These are phyloP conservation scores for Croton setiger DNA, from an alignment of 441 rosid genomes.

Conservation along the genomic window DNA sequence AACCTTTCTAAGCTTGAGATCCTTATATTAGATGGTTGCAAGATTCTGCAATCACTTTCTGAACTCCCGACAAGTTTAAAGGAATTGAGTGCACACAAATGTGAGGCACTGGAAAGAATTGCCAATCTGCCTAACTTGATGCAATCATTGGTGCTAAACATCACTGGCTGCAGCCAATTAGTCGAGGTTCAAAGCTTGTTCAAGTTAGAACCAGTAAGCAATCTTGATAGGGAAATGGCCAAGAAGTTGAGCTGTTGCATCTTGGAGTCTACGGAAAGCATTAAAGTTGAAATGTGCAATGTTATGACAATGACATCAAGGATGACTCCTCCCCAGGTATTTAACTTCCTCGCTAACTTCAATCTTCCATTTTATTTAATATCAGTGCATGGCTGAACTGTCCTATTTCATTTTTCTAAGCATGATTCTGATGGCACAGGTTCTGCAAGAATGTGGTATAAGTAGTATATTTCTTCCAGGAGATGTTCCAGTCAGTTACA, in stretches of 20 bases:
- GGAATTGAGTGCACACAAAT: slow-evolving; percentile 15
- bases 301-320: slow-evolving; percentile 14
- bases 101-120: slow-evolving; percentile 16
- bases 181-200: slow-evolving; percentile 17
- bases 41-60: slow-evolving; percentile 18
- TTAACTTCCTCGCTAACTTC: neutral
- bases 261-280: neutral
- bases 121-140: slow-evolving; percentile 9
- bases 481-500: slow-evolving; percentile 23
- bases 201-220: slow-evolving; percentile 11
- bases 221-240: slow-evolving; percentile 3
- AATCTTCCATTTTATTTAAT: neutral
- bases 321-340: slow-evolving; percentile 20
- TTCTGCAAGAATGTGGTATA: slow-evolving; percentile 18
- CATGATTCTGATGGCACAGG: slow-evolving; percentile 15
- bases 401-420: neutral
- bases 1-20: slow-evolving; percentile 19
- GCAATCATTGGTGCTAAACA: slow-evolving; percentile 15
- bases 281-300: slow-evolving; percentile 12
- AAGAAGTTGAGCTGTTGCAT: neutral
- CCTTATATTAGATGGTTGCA: slow-evolving; percentile 20
- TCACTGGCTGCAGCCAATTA: slow-evolving; percentile 14
- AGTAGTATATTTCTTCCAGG: slow-evolving; percentile 22
- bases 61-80: slow-evolving; percentile 21
- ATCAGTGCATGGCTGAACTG: neutral